Evolutionary conservation across 208 protist species (phyloP), one percentile per base, ranked within the genome.

Genomic region (Leishmania lainsoni): DNA sequence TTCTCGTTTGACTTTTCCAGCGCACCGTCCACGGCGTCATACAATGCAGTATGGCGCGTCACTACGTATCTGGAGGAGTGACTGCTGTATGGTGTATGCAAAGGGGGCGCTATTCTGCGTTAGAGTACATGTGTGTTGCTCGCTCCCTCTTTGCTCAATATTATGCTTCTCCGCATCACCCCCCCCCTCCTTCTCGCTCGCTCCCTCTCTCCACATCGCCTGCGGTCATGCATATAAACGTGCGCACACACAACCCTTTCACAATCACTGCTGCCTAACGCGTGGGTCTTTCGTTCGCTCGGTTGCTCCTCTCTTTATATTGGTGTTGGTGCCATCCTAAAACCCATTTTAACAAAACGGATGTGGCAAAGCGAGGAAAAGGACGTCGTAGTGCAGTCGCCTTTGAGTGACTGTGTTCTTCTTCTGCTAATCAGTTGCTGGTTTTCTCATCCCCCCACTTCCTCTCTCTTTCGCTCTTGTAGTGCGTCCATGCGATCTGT

Each of bases 141-240:
- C 8, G 58, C 58, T 32, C 26, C 58, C 58, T 63, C 26, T 63
- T n/a, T 32, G 58, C 22, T 26, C 1, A 29, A 45, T 45, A 45
- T 45, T 45, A 45, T 45, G 42, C 58, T n/a, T 3, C 58, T 0
- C 22, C 58, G 6, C 26, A 29, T 26, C 58, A 9, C 6, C 26
- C 22, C 56, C 6, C 26, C 22, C 56, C 58, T 63, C 26, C 26
- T 9, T 12, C 58, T 3, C 26, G 12, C 70, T 48, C 39, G 22
- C 70, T 39, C 70, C 54, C 39, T 75, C 39, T 75, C 35, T 81
- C 14, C 54, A 20, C 22, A 39, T 59, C 42, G 48, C 14, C 63
- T 42, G 69, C 48, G n/a, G 32, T 42, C 78, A 63, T 51, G 68
- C 26, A 68, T 35, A 78, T 17, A 69, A 20, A 65, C n/a, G 17